phyloP scores from a whole-genome alignment of 176 grass and related monocot genomes.

The Aegilops bicornis region DNA sequence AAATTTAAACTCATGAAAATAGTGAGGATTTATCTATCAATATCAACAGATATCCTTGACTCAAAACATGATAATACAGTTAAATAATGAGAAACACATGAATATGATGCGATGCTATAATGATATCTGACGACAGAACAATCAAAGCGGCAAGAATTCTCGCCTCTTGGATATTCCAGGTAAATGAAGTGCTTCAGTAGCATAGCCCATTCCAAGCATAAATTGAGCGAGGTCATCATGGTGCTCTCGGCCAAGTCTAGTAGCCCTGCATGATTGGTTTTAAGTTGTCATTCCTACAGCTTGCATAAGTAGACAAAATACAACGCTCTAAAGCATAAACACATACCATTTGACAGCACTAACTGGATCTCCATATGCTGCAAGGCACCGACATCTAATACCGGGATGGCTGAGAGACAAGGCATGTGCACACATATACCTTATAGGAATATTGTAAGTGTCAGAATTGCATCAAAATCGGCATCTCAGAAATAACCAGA shows the following conservation, averaged over 20 bases:
- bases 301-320: conserved; percentile 20
- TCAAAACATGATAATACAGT: conserved; percentile 6
- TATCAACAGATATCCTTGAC: not conserved
- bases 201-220: conserved; percentile 99
- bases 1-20: conserved; percentile 18
- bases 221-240: conserved; percentile 99
- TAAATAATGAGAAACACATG: conserved; percentile 13
- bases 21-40: conserved; percentile 11
- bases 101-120: not conserved
- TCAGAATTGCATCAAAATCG: conserved; percentile 21
- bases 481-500: conserved; percentile 8
- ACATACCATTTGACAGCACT: conserved; percentile 98
- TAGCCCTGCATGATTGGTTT: conserved; percentile 69
- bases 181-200: conserved; percentile 99
- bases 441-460: conserved; percentile 29
- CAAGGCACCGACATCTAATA: conserved; percentile 96
- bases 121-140: conserved; percentile 14
- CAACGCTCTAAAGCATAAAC: conserved; percentile 15
- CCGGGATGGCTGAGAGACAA: conserved; percentile 98
- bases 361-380: conserved; percentile 96
- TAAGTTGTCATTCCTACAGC: not conserved
- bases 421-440: conserved; percentile 99
- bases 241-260: conserved; percentile 89
- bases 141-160: conserved; percentile 2
- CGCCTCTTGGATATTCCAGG: conserved; percentile 98